Percentiles rank a stretch among this genome's conserved stretches.
These are phyloP conservation scores for Clarireedia monteithiana DNA, from an alignment of 2,329 filamentous ascomycete genomes.

Conservation along the genomic window DNA sequence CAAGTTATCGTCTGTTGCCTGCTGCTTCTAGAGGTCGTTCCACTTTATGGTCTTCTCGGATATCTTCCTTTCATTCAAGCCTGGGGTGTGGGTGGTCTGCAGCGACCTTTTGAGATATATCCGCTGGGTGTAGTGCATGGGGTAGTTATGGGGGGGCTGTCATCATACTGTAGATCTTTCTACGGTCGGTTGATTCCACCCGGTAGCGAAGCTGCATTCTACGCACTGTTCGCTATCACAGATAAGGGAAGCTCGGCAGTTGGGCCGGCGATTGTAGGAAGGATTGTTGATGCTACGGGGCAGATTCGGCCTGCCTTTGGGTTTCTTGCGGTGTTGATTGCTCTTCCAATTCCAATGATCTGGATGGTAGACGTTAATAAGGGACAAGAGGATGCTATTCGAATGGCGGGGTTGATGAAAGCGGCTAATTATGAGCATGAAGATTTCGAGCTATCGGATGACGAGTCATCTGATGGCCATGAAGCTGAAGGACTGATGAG, in stretches of 20 bases:
- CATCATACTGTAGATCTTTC: constrained; percentile 83
- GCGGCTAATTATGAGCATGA: constrained; percentile 25
- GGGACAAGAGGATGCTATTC: constrained; percentile 60
- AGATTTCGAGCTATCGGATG: constrained; percentile 1
- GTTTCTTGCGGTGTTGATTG: constrained; percentile 81
- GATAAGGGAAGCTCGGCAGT: constrained; percentile 95
- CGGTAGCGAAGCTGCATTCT: constrained; percentile 92
- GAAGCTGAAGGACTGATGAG: constrained; percentile 8
- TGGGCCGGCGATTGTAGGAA: constrained; percentile 86
- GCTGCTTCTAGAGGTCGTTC: constrained; percentile 82
- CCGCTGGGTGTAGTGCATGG: constrained; percentile 85
- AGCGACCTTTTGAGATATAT: constrained; percentile 96
- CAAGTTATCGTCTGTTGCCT: constrained; percentile 94
- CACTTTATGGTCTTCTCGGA: constrained; percentile 80
- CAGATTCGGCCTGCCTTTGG: constrained; percentile 83
- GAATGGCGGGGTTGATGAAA: constrained; percentile 53
- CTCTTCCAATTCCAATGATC: constrained; percentile 76
- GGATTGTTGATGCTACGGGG: constrained; percentile 78
- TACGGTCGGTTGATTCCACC: constrained; percentile 92
- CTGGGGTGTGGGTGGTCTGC: constrained; percentile 75
- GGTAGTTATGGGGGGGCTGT: constrained; percentile 86
- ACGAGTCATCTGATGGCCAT: constrained; percentile 3
- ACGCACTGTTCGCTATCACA: constrained; percentile 59
- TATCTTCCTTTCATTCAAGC: constrained; percentile 73
- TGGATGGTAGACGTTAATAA: constrained; percentile 78